Evolutionary conservation across 805 yeast genomes (phyloP).

Genomic region (Clavispora carvajalis): DNA sequence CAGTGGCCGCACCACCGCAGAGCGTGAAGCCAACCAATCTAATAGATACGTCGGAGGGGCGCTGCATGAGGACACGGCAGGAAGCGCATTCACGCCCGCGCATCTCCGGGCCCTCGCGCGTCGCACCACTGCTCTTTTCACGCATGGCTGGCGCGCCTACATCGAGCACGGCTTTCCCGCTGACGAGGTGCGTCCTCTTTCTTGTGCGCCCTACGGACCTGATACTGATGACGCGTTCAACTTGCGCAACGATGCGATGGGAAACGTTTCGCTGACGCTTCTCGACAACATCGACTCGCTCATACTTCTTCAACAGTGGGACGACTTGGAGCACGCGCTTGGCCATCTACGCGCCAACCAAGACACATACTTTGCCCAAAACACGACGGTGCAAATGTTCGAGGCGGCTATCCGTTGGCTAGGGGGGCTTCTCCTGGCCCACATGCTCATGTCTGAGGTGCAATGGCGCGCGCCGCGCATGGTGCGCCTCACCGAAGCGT

Average conservation of each 20-base stretch:
- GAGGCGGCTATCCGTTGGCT: slow-evolving; percentile 78
- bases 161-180: slow-evolving; percentile 67
- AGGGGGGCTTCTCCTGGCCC: slow-evolving; percentile 79
- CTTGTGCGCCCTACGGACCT: slow-evolving; percentile 65
- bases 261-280: slow-evolving; percentile 74
- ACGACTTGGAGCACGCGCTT: slow-evolving; percentile 39
- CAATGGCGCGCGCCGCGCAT: slow-evolving; percentile 3
- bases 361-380: slow-evolving; percentile 49
- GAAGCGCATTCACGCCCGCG: slow-evolving; percentile 33
- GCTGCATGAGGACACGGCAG: too few species aligned
- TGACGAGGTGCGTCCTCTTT: slow-evolving; percentile 74
- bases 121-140: slow-evolving; percentile 54
- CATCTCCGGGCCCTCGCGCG: slow-evolving; percentile 30
- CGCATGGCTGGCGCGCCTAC: slow-evolving; percentile 73
- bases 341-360: slow-evolving; percentile 29
- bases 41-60: too few species aligned
- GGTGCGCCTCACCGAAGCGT: slow-evolving; percentile 24
- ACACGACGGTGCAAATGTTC: slow-evolving; percentile 79
- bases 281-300: slow-evolving; percentile 78
- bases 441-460: slow-evolving; percentile 42
- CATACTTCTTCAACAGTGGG: slow-evolving; percentile 63
- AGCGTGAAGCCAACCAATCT: too few species aligned
- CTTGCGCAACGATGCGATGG: slow-evolving; percentile 74
- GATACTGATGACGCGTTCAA: slow-evolving; percentile 51
- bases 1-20: too few species aligned